Conservation (phyloP, 2,329 filamentous ascomycete genomes). For the Fusarium secorum region DNA sequence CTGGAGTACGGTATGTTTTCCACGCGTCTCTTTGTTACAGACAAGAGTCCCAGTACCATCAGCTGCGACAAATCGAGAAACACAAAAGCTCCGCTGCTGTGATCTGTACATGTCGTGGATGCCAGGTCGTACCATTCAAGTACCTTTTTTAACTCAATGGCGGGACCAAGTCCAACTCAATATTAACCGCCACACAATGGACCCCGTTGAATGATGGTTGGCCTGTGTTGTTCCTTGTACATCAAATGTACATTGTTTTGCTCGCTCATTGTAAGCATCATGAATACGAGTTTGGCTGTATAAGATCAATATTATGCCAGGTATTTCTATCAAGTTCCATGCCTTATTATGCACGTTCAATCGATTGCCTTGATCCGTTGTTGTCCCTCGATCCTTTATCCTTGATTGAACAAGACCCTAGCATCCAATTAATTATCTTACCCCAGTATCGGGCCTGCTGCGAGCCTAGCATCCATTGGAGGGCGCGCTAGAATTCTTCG, state of each 20-base stretch:
- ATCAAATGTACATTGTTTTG: neutral
- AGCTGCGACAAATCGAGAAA: slow-evolving; percentile 14
- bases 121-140: slow-evolving; percentile 14
- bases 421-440: slow-evolving; percentile 23
- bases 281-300: neutral
- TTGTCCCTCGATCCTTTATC: slow-evolving; percentile 11
- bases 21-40: slow-evolving; percentile 1
- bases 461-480: slow-evolving; percentile 1
- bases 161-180: slow-evolving; percentile 18
- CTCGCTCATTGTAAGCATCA: neutral
- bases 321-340: neutral
- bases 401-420: neutral
- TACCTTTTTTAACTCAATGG: slow-evolving; percentile 13
- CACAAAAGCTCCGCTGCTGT: slow-evolving; percentile 7
- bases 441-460: slow-evolving; percentile 23
- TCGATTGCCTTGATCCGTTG: neutral
- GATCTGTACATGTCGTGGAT: slow-evolving; percentile 4
- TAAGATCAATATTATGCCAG: neutral
- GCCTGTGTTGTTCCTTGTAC: slow-evolving; percentile 21
- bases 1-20: neutral
- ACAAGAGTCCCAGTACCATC: slow-evolving; percentile 1
- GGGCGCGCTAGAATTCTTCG: slow-evolving; percentile 24
- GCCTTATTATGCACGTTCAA: neutral
- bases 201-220: slow-evolving; percentile 36
- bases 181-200: slow-evolving; percentile 35